Base-by-base conservation (phyloP, 176 grass and related monocot species). In the Aegilops speltoides region DNA sequence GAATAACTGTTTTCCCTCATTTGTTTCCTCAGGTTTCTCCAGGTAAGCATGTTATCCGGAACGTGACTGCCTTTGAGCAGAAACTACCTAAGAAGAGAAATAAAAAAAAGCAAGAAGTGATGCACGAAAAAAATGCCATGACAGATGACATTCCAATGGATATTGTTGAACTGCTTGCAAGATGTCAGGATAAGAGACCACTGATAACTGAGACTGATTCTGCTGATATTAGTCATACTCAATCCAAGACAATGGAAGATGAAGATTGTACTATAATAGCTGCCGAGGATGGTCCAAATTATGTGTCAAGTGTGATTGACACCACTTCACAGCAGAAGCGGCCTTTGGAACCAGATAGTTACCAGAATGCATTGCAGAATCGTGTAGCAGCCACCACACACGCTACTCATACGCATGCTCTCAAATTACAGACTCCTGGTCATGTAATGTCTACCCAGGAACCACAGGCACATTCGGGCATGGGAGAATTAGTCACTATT, bases 91-190 rank as follows among this genome's bases (percentile, higher is more conserved):
- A 80, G 61, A 89, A 90, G 43, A 83, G 54, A 73, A 86, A 85
- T 88, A 89, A 75, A 24, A n/a, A 87, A 31, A 84, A 68, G 11
- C 31, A 79, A 36, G 73, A 91, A 63, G 15, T 52, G 26, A 68
- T 84, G 29, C 68, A 50, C 60, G 73, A 83, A 76, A 84, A 89
- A 85, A 45, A 79, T 15, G 38, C 32, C 72, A 74, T 64, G 48
- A 88, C 87, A 19, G 93, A 94, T 88, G 97, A 87, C 73, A 92
- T 94, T 77, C 92, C 94, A 43, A 96, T 99, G 94, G 94, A 96
- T 38, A 91, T 99, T 77, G 90, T 93, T 73, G 94, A 99, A 94
- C 87, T 98, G 59, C 86, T 99, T 43, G 90, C 80, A 22, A 91
- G 79, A 90, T 91, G 77, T 83, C 90, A 91, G 33, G 77, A 89